Conservation (phyloP, 2,329 filamentous ascomycete genomes). For the Pseudogymnoascus sp. region DNA sequence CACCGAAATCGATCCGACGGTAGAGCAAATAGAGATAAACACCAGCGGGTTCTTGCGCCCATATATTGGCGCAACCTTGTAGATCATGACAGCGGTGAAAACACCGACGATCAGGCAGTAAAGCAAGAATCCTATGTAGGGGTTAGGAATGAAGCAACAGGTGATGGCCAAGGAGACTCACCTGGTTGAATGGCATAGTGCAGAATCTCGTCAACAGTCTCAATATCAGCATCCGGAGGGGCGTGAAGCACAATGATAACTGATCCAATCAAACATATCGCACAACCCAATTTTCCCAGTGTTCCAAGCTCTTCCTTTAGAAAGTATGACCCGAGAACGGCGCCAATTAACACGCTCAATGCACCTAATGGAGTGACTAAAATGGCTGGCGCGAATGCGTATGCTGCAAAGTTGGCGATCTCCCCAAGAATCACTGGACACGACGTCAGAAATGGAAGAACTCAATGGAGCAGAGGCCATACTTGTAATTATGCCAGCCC, state of each 20-base stretch:
- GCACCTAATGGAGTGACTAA: slow-evolving; percentile 92
- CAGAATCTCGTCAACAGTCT: slow-evolving; percentile 86
- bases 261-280: slow-evolving; percentile 89
- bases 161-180: slow-evolving; percentile 35
- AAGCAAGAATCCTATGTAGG: slow-evolving; percentile 68
- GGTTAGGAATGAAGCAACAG: neutral
- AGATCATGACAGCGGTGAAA: slow-evolving; percentile 93
- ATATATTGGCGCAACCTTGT: slow-evolving; percentile 79
- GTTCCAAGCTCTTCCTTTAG: slow-evolving; percentile 83
- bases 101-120: slow-evolving; percentile 73
- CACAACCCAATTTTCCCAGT: slow-evolving; percentile 87
- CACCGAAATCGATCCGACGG: slow-evolving; percentile 92
- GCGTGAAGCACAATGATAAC: slow-evolving; percentile 97
- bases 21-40: slow-evolving; percentile 96
- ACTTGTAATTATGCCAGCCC: slow-evolving; percentile 88
- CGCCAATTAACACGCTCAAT: slow-evolving; percentile 87
- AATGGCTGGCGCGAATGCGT: slow-evolving; percentile 97
- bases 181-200: slow-evolving; percentile 85
- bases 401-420: slow-evolving; percentile 94
- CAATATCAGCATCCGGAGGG: slow-evolving; percentile 83
- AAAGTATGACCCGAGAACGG: slow-evolving; percentile 91
- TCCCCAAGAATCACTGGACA: slow-evolving; percentile 78
- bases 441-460: slow-evolving; percentile 20
- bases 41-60: slow-evolving; percentile 94
- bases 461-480: slow-evolving; percentile 30